Evolutionary conservation across 2,329 filamentous ascomycete species (phyloP).

Genomic region (Aspergillus neotritici): DNA sequence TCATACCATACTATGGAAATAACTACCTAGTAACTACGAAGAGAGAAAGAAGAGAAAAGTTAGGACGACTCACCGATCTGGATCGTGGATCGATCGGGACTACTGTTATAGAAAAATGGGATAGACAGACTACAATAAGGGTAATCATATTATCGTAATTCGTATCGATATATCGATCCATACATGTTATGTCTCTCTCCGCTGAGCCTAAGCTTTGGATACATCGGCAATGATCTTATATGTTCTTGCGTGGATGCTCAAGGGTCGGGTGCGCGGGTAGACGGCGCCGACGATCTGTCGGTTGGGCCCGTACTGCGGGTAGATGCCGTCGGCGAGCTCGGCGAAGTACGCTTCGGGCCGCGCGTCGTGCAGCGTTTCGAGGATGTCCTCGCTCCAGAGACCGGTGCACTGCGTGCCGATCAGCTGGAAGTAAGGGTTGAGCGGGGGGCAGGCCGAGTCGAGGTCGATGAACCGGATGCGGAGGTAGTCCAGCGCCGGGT

Average conservation of each 20-base stretch:
- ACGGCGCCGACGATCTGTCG: constrained; percentile 29
- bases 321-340: constrained; percentile 60
- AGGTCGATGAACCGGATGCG: constrained; percentile 71
- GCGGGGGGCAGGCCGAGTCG: constrained; percentile 62
- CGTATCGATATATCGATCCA: no score
- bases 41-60: no score
- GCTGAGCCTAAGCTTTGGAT: constrained; percentile 19
- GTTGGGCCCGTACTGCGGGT: constrained; percentile 33
- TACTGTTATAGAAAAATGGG: no score
- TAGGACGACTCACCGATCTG: no score
- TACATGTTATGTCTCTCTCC: no score
- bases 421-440: constrained; percentile 69
- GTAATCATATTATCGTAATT: no score
- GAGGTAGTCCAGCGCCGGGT: constrained; percentile 58
- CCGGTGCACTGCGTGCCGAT: constrained; percentile 58
- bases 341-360: constrained; percentile 56
- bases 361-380: constrained; percentile 54
- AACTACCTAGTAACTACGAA: no score
- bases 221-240: constrained; percentile 40
- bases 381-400: constrained; percentile 65
- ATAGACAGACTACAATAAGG: no score
- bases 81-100: no score
- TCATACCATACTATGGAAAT: no score
- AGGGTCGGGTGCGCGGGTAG: constrained; percentile 35
- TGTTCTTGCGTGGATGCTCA: constrained; percentile 36